Percentiles rank a stretch among this genome's conserved stretches.
These are phyloP conservation scores for Candida labiduridarum DNA, from an alignment of 1,139 yeast genomes.

Conservation along the genomic window DNA sequence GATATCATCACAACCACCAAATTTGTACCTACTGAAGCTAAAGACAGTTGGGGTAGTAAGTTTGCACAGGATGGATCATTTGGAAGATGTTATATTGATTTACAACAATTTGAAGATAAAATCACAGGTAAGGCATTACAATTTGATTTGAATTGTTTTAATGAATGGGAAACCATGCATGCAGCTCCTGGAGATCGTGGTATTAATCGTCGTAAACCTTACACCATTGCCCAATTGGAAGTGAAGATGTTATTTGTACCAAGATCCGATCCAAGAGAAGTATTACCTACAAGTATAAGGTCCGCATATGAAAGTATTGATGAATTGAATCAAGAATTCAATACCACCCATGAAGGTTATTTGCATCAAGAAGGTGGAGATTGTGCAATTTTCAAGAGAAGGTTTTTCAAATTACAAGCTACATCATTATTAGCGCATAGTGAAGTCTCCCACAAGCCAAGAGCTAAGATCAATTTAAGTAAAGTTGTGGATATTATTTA, in stretches of 20 bases:
- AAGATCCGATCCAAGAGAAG: conserved; percentile 54
- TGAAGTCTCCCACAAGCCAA: conserved; percentile 60
- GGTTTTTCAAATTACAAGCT: conserved; percentile 64
- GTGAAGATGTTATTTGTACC: conserved; percentile 76
- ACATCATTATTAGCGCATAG: conserved; percentile 66
- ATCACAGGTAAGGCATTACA: conserved; percentile 56
- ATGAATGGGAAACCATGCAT: conserved; percentile 72
- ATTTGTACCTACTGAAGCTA: conserved; percentile 51
- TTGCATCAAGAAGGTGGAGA: conserved; percentile 83
- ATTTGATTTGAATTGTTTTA: conserved; percentile 64
- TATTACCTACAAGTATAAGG: conserved; percentile 66
- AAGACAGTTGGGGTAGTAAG: conserved; percentile 58
- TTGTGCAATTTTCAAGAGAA: conserved; percentile 60
- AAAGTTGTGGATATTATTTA: conserved; percentile 59
- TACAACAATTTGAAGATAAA: conserved; percentile 58
- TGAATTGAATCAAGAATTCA: conserved; percentile 45
- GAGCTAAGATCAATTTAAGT: conserved; percentile 66
- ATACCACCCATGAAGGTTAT: conserved; percentile 55
- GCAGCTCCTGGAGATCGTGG: conserved; percentile 10
- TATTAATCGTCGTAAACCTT: conserved; percentile 45
- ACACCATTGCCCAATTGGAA: conserved; percentile 66
- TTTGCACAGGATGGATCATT: conserved; percentile 88
- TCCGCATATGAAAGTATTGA: conserved; percentile 56
- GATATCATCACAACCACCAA: conserved; percentile 55
- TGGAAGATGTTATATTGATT: conserved; percentile 70